Base-by-base conservation (phyloP, 371 early-diverging fungal species). In the Mucor sp. region DNA sequence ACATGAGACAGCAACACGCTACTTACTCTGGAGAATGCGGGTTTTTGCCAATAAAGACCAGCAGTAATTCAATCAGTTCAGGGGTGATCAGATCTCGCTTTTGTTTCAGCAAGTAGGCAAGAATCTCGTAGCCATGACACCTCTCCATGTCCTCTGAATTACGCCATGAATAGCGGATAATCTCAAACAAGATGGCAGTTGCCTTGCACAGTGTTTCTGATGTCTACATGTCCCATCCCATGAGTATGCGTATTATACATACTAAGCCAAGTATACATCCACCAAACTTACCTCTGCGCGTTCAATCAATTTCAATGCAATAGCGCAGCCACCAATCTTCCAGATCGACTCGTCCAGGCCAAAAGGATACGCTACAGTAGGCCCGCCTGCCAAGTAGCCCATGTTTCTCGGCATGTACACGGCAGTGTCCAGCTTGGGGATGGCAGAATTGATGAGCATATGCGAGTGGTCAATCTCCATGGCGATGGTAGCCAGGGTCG, bases 101-200 rank as follows among this genome's bases (percentile, higher is more conserved):
- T 58, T 83, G 79, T 60, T 89, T 90, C 25, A 93, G 48, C 6
- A 93, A 67, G 56, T 82, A 83, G 0, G 89, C 89, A n/a, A 92
- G 74, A 23, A 91, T 85, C 66, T 92, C 92, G 58, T 91, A 93
- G 2, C 91, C 89, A 71, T 89, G 87, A 27, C 80, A 80, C 21
- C 87, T 78, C 62, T 90, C 91, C 90, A 91, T 91, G 57, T 92
- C 92, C 64, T 89, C 91, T 0, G 87, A 84, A 65, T 91, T 89
- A 19, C 91, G 67, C 91, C 91, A 91, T 32, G 85, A 88, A 67
- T 86, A 87, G 12, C 86, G 79, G 57, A 93, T 85, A 17, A 84
- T 73, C 55, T 90, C 87, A 47, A 89, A 87, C 6, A 92, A 63
- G 39, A 90, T 74, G 15, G 82, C 72, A n/a, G 86, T 78, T 0